Evolutionary conservation across 78 protist species (phyloP).

Genomic region (Guillardia theta): DNA sequence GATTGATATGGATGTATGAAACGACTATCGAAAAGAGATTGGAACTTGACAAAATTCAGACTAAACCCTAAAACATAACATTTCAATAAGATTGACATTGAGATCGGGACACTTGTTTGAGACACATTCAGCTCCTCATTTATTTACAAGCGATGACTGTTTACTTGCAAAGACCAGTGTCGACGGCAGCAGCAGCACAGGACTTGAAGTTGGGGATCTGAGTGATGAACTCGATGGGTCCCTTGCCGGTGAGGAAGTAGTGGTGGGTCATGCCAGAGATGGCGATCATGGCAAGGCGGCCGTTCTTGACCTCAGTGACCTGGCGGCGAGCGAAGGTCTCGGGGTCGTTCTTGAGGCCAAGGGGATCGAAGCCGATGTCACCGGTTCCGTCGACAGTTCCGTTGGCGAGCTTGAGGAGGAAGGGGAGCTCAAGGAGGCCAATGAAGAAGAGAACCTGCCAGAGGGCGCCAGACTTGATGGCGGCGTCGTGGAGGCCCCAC

Average conservation of each 20-base stretch:
- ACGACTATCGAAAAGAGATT: neutral
- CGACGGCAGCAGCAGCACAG: conserved; percentile 26
- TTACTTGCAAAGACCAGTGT: conserved; percentile 29
- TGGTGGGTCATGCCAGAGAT: conserved; percentile 28
- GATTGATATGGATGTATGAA: neutral
- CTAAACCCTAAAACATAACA: too few relatives aligned
- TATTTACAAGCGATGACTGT: neutral
- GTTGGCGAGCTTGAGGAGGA: conserved; percentile 42
- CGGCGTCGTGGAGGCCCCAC: conserved; percentile 47
- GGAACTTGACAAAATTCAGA: neutral
- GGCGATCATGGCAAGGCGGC: conserved; percentile 44
- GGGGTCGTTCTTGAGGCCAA: conserved; percentile 28
- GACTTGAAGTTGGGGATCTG: conserved; percentile 42
- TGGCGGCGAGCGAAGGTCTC: neutral
- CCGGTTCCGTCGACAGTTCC: conserved; percentile 28
- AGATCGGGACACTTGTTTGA: too few relatives aligned
- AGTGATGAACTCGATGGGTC: conserved; percentile 39
- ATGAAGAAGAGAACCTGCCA: conserved; percentile 31
- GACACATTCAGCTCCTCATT: neutral
- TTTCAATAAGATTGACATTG: too few relatives aligned
- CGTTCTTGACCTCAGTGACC: conserved; percentile 34
- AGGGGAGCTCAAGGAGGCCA: conserved; percentile 36
- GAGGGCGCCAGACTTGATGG: conserved; percentile 43
- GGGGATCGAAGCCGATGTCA: conserved; percentile 37
- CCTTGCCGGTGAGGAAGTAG: conserved; percentile 44